Evolutionary conservation across 306 rosid genomes (phyloP).

Genomic region (Gastrolobium bilobum): DNA sequence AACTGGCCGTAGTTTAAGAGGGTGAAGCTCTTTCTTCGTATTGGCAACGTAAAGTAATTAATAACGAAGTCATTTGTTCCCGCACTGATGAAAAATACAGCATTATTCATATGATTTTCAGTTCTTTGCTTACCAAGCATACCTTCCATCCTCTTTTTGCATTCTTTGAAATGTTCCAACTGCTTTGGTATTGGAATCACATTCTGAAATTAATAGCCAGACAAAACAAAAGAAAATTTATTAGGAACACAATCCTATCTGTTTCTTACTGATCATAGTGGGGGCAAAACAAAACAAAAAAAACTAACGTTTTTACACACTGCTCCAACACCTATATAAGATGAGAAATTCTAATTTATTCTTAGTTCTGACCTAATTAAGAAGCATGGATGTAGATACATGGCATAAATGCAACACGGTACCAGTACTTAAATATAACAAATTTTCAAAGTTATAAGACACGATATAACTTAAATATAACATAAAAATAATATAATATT

Average conservation of each 20-base stretch:
- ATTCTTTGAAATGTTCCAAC: slow-evolving; percentile 68
- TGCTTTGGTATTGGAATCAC: slow-evolving; percentile 67
- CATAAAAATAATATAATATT: no score
- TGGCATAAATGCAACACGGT: no score
- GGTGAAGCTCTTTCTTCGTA: slow-evolving; percentile 52
- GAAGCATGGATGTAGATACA: no score
- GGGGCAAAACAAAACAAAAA: no score
- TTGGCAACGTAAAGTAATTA: slow-evolving; percentile 67
- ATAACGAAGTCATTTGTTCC: slow-evolving; percentile 83
- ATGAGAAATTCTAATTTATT: no score
- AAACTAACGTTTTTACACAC: no score
- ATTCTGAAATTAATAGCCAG: slow-evolving; percentile 52
- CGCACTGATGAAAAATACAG: slow-evolving; percentile 68
- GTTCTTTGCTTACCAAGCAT: slow-evolving; percentile 56
- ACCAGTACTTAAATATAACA: no score
- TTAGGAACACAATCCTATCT: not conserved
- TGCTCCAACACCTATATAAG: no score
- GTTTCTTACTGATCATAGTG: not conserved
- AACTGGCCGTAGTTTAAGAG: slow-evolving; percentile 55
- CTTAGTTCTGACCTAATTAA: no score
- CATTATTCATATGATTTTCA: slow-evolving; percentile 58
- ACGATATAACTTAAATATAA: no score
- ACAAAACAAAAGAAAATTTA: not conserved
- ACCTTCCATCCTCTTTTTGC: slow-evolving; percentile 62
- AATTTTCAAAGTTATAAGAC: no score